Evolutionary conservation across 768 basidiomycete species (phyloP), one percentile per base, ranked within the genome.

Genomic region (Phylloporus sp.): DNA sequence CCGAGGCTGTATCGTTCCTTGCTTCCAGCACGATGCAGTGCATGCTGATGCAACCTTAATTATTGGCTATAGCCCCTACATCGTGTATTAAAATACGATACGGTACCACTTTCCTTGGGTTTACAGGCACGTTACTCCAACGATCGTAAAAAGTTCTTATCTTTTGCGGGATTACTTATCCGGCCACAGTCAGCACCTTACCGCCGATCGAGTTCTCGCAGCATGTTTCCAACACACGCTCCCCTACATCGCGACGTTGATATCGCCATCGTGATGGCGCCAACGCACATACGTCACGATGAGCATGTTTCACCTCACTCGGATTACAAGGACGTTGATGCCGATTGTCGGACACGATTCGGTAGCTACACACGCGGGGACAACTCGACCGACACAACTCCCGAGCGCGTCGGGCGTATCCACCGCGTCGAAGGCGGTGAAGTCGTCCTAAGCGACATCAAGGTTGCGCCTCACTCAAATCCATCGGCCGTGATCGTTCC

Each of bases 271-370:
- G 36, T 48, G 20, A 54, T 54, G 23, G 35, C 34, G 23, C 47
- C 59, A 15, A 61, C 47, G 22, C 52, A 58, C 38, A 61, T 55
- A 43, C 45, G 39, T 45, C 45, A 52, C 22, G 54, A 58, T 47
- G 50, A 55, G 22, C 43, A 45, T 28, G 15, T 44, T n/a, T 38
- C 29, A 32, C 12, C 47, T 55, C 22, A 34, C 35, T 31, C 12
- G n/a, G n/a, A n/a, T 15, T 23, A 42, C 15, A 26, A 31, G 24
- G 28, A 50, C 32, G 6, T 59, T 3, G 42, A 53, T 44, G 32
- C 53, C 11, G 35, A 55, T 61, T 18, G 32, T 55, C 7, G 55
- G 49, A 60, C 20, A 59, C 27, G 42, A 54, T 18, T 24, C 50
- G 43, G 49, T 45, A n/a, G n/a, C n/a, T n/a, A n/a, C 27, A 11